Evolutionary conservation across 2,329 filamentous ascomycete species (phyloP), one percentile per base, ranked within the genome.

Genomic region (Aspergillus latus): DNA sequence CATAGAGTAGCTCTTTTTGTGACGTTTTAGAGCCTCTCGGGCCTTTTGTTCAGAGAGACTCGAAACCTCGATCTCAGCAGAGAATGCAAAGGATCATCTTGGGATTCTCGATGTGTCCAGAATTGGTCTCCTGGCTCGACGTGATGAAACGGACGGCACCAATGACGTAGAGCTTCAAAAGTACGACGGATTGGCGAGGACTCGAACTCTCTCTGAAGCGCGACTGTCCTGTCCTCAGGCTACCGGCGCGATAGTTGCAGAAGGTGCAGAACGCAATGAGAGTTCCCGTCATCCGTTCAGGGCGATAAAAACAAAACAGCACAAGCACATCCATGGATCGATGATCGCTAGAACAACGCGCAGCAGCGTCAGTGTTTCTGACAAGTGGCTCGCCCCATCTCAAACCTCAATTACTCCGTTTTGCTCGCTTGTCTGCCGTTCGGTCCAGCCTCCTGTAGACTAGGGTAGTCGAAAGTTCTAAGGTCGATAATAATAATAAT

Each of bases 401-500:
- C 30, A 15, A 50, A 46, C 48, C 40, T 46, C 40, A 52, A 56
- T 48, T 54, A 15, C 40, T 39, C 55, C 49, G 54, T 53, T 47
- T 46, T 42, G 48, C 52, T 58, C 52, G 56, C 56, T 56, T 56
- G 57, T 60, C 58, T 43, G 54, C 44, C 36, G 59, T 39, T 40
- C 46, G 60, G 61, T 53, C 57, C 61, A 59, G 54, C 61, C 59
- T 59, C 59, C 60, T 52, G 42, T 54, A 43, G 28, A 54, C 42
- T 46, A 55, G 39, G 16, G 5, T 7, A 21, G 21, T 21, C 21
- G 21, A 21, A 21, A 21, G 21, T 2, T 21, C 21, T 21, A 21
- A 21, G 21, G 21, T 21, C 21, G 21, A 21, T 21, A 21, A 21
- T 21, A 21, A 21, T 21, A 21, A 21, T 21, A 50, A 52, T 44